phyloP scores from a whole-genome alignment of 495 filamentous ascomycete genomes.

The Hypomontagnella submonticulosa region DNA sequence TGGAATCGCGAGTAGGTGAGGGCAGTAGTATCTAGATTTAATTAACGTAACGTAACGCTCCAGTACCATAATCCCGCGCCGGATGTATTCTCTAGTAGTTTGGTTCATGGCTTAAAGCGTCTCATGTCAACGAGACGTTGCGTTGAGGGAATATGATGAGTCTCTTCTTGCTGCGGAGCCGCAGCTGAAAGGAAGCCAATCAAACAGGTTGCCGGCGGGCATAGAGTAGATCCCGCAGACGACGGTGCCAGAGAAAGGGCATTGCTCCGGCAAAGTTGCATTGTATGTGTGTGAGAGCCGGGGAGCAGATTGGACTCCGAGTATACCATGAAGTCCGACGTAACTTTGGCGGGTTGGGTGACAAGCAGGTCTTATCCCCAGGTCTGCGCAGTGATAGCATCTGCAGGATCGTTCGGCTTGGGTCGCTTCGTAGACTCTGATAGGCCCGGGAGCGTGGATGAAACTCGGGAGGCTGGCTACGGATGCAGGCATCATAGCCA shows the following conservation, averaged over 20 bases:
- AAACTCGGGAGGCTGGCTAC: slow-evolving; percentile 38
- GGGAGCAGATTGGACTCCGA: slow-evolving; percentile 39
- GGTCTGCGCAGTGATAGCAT: slow-evolving; percentile 36
- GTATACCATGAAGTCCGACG: slow-evolving; percentile 36
- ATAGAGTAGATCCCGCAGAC: slow-evolving; percentile 41
- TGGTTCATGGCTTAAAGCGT: slow-evolving; percentile 16
- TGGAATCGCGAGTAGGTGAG: slow-evolving; percentile 19
- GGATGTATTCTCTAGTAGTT: slow-evolving; percentile 9
- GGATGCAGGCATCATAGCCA: slow-evolving; percentile 26
- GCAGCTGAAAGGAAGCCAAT: slow-evolving; percentile 34
- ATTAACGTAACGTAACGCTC: slow-evolving; percentile 39
- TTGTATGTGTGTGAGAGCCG: slow-evolving; percentile 33
- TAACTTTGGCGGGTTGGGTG: slow-evolving; percentile 27
- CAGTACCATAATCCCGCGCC: slow-evolving; percentile 9
- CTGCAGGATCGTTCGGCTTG: slow-evolving; percentile 39
- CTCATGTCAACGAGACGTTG: slow-evolving; percentile 27
- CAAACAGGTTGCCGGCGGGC: slow-evolving; percentile 12
- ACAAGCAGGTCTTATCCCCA: slow-evolving; percentile 38
- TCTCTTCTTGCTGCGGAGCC: slow-evolving; percentile 44
- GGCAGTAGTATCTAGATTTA: slow-evolving; percentile 27
- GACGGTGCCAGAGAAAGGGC: slow-evolving; percentile 31
- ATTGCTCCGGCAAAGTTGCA: slow-evolving; percentile 34
- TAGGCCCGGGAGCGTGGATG: slow-evolving; percentile 33
- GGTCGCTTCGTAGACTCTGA: slow-evolving; percentile 27
- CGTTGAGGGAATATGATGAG: slow-evolving; percentile 35